Evolutionary conservation across 192 early-diverging fungal genomes (phyloP).

Genomic region (Coemansia sp.): DNA sequence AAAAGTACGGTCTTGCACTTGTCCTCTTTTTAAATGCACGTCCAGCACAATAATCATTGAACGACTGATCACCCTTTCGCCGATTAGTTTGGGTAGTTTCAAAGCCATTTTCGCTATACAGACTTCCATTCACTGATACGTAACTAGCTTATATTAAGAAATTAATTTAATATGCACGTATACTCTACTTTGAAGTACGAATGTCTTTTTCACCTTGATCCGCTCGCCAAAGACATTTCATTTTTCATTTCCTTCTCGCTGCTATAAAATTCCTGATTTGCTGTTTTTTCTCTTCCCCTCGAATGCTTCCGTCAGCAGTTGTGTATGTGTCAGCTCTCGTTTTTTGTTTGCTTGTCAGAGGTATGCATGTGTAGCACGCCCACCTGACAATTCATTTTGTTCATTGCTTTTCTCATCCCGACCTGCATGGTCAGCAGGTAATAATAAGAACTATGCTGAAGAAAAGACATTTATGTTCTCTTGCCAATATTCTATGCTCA

Average conservation of each 20-base stretch:
- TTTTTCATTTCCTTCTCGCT: not conserved
- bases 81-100: not conserved
- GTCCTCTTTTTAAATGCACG: not conserved
- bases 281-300: not conserved
- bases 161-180: not conserved
- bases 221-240: not conserved
- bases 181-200: not conserved
- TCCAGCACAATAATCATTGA: not conserved
- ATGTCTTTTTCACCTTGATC: not conserved
- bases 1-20: no score
- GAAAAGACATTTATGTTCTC: no score
- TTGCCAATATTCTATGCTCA: not conserved
- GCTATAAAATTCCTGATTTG: not conserved
- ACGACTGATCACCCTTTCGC: no score
- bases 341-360: not conserved
- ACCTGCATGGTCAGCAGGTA: not conserved
- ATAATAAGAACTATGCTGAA: not conserved
- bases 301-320: not conserved
- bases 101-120: not conserved
- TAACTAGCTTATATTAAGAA: not conserved
- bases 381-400: not conserved
- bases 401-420: not conserved
- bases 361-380: not conserved
- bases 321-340: not conserved
- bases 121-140: not conserved